A percentile compares a stretch with the other conserved stretches of the same genome.
phyloP scores from a whole-genome alignment of 306 rosid species.

The Canavalia gladiata region DNA sequence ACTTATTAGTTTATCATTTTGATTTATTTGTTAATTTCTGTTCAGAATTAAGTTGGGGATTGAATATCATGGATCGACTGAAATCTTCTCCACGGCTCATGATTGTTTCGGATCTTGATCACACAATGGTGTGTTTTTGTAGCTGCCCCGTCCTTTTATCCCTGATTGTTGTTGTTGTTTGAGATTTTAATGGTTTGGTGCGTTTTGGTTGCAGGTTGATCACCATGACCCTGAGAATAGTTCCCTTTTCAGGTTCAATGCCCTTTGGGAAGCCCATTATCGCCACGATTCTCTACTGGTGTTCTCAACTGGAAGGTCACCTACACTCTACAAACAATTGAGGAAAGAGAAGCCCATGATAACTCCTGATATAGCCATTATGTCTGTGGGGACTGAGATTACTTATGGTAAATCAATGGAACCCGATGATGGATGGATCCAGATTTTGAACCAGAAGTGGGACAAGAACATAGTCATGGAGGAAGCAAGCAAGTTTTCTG shows the following conservation, averaged over 20 bases:
- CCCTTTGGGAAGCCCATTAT: slow-evolving; percentile 88
- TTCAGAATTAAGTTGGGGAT: slow-evolving; percentile 46
- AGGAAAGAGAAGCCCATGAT: slow-evolving; percentile 97
- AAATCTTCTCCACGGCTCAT: slow-evolving; percentile 72
- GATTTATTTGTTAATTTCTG: slow-evolving; percentile 12
- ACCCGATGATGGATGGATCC: slow-evolving; percentile 92
- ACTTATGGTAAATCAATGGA: slow-evolving; percentile 85
- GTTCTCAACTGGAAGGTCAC: slow-evolving; percentile 96
- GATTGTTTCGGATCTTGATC: slow-evolving; percentile 99
- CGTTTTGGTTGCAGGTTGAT: slow-evolving; percentile 78
- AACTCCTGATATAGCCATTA: slow-evolving; percentile 91
- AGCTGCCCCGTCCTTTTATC: neutral
- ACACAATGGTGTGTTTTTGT: slow-evolving; percentile 78
- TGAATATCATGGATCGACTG: slow-evolving; percentile 73
- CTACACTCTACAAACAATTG: slow-evolving; percentile 82
- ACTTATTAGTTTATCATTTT: slow-evolving; percentile 20
- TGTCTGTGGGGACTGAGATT: slow-evolving; percentile 99
- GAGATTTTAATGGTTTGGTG: slow-evolving; percentile 45
- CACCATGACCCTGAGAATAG: slow-evolving; percentile 87
- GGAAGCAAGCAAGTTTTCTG: slow-evolving; percentile 80
- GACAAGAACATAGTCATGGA: slow-evolving; percentile 72
- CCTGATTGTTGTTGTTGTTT: slow-evolving; percentile 10
- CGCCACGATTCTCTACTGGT: slow-evolving; percentile 92
- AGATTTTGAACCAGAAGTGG: slow-evolving; percentile 85
- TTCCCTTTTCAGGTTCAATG: slow-evolving; percentile 85